Conservation (phyloP, 345 rosid species). For the Acer saccharum region DNA sequence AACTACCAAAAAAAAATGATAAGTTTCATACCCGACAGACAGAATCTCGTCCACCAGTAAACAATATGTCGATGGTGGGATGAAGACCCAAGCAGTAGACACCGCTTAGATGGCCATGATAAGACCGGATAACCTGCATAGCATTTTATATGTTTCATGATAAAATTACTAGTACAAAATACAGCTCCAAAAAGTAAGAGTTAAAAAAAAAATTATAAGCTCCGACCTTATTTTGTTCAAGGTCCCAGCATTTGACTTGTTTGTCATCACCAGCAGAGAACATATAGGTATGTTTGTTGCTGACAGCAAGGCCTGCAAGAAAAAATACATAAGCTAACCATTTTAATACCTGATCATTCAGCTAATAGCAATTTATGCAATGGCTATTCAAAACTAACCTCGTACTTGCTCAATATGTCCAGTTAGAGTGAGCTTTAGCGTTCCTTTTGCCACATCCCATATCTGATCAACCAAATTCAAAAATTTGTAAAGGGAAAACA, state of each 20-base stretch:
- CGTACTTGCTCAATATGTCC: slow-evolving; percentile 97
- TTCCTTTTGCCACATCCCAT: slow-evolving; percentile 96
- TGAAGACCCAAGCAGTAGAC: slow-evolving; percentile 99
- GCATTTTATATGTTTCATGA: slow-evolving; percentile 15
- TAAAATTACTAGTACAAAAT: background rate
- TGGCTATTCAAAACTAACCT: slow-evolving; percentile 48
- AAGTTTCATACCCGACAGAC: slow-evolving; percentile 81
- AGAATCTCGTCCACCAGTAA: slow-evolving; percentile 98
- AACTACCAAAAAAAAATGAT: background rate
- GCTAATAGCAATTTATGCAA: slow-evolving; percentile 9
- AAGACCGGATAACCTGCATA: slow-evolving; percentile 85
- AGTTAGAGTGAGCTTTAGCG: slow-evolving; percentile 86
- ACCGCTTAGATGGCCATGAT: slow-evolving; percentile 98
- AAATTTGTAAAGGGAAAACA: background rate
- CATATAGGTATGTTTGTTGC: slow-evolving; percentile 88
- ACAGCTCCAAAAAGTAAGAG: background rate
- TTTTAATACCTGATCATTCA: slow-evolving; percentile 9
- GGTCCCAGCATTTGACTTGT: slow-evolving; percentile 99
- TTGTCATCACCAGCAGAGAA: slow-evolving; percentile 99
- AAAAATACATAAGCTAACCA: background rate
- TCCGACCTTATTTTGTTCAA: slow-evolving; percentile 96
- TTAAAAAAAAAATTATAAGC: background rate
- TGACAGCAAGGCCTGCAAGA: slow-evolving; percentile 86
- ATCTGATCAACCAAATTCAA: slow-evolving; percentile 50
- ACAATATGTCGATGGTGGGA: slow-evolving; percentile 85